Evolutionary conservation across 2,329 filamentous ascomycete genomes (phyloP), one percentile per base, ranked within the genome.

Genomic region (Biscogniauxia mediterranea): DNA sequence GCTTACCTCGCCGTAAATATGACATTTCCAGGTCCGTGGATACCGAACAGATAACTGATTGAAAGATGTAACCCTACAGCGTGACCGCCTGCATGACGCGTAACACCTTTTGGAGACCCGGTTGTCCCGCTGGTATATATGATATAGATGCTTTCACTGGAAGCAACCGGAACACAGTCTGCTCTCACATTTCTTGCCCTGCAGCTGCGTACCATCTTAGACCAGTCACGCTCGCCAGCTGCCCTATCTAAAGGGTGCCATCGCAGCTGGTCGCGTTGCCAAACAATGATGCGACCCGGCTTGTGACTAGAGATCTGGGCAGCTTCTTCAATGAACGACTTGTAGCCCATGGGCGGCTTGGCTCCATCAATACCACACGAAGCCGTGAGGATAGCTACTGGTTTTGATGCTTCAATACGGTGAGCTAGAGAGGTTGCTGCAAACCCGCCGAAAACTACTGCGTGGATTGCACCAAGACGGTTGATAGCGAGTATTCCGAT

Each of bases 371-470:
- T 93, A 38, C 93, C 93, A 75, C 93, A 97, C 8, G 92, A 96
- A 0, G 93, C 93, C 0, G 93, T 97, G 73, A 97, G 84, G 55
- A 97, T 86, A 9, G 85, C 87, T 8, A 85, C 85, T 7, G 93
- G 92, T 38, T 84, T 84, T 7, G 90, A 92, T 0, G 91, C 90
- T 56, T 96, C 92, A 66, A 98, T 96, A 25, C 93, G 85, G 77
- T 97, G 93, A 0, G 93, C 92, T 52, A 97, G 81, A 3, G 93
- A 91, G 9, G 83, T 81, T 0, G 93, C 82, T 0, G 92, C 92
- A 73, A 98, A 98, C 0, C 94, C 93, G 51, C 94, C 94, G 75
- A 97, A 97, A 3, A 98, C 94, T 4, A 96, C 92, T 3, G 91
- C 88, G 73, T 98, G 94, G 57, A 97, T 87, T 17, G 93, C 94